Percentiles rank a stretch among this genome's conserved stretches.
Evolutionary conservation across 2,329 filamentous ascomycete species (phyloP).

Genomic region (Fusarium illudens): DNA sequence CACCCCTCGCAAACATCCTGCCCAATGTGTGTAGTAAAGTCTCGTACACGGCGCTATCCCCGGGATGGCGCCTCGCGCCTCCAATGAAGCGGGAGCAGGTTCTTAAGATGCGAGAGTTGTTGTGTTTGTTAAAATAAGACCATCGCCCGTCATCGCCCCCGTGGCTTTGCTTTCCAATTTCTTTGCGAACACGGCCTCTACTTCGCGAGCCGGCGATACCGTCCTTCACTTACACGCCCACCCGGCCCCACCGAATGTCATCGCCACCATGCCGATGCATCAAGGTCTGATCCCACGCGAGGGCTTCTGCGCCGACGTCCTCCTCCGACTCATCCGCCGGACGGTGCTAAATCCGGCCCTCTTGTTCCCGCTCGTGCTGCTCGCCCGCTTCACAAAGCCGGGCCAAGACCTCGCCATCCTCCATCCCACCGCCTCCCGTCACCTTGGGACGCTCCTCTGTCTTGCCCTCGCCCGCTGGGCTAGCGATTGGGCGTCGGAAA

Average conservation of each 20-base stretch:
- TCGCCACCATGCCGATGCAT: constrained; percentile 52
- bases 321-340: constrained; percentile 64
- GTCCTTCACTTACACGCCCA: constrained; percentile 1
- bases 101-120: background rate
- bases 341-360: constrained; percentile 72
- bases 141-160: background rate
- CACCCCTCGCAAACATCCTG: constrained; percentile 4
- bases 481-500: constrained; percentile 46
- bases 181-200: background rate
- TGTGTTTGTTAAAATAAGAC: background rate
- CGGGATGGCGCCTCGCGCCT: constrained; percentile 25
- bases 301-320: constrained; percentile 68
- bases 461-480: constrained; percentile 41
- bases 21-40: background rate
- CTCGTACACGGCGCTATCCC: background rate
- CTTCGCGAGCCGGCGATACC: background rate
- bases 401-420: constrained; percentile 64
- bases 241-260: background rate
- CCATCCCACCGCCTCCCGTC: constrained; percentile 59
- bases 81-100: constrained; percentile 2
- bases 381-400: constrained; percentile 69
- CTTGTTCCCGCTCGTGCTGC: constrained; percentile 69
- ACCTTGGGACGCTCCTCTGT: constrained; percentile 53
- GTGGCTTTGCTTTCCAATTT: background rate
- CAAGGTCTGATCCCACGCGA: constrained; percentile 63